These are phyloP conservation scores for Aspergillus kassunensis DNA, from an alignment of 495 filamentous ascomycete genomes.

Conservation along the genomic window DNA sequence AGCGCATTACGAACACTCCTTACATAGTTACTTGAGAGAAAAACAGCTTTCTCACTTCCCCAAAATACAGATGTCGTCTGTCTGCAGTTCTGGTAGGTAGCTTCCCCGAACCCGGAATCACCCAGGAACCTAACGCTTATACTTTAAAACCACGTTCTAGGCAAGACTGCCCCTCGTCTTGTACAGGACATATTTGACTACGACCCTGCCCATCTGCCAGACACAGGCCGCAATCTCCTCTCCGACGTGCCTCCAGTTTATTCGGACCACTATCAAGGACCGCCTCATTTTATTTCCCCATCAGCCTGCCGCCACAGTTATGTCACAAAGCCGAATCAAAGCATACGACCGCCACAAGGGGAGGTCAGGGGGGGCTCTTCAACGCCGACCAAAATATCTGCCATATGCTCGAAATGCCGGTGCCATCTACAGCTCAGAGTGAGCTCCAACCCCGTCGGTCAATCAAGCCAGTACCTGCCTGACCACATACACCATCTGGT, in stretches of 20 bases:
- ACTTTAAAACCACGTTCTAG: conserved; percentile 29
- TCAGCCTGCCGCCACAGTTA: conserved; percentile 54
- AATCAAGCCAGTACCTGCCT: conserved; percentile 9
- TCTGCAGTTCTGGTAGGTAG: conserved; percentile 34
- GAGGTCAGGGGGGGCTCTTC: conserved; percentile 31
- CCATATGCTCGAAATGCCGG: conserved; percentile 54
- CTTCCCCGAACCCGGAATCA: neutral
- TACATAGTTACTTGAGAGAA: no score
- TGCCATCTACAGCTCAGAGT: conserved; percentile 51
- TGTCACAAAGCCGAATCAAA: conserved; percentile 51
- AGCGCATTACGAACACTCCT: neutral
- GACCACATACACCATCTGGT: conserved; percentile 48
- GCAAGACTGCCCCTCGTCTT: conserved; percentile 61
- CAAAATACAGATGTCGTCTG: conserved; percentile 31
- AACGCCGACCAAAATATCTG: conserved; percentile 47
- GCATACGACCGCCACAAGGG: conserved; percentile 34
- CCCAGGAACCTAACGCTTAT: neutral
- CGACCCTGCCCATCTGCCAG: conserved; percentile 48
- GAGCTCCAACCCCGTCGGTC: conserved; percentile 30
- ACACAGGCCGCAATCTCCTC: conserved; percentile 50
- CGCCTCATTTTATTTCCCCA: conserved; percentile 31
- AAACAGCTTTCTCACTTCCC: no score
- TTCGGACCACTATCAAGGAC: conserved; percentile 26
- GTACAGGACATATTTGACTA: conserved; percentile 54
- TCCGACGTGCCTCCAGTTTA: conserved; percentile 47